Conservation (phyloP, 2,329 filamentous ascomycete genomes). For the Zymoseptoria passerinii region DNA sequence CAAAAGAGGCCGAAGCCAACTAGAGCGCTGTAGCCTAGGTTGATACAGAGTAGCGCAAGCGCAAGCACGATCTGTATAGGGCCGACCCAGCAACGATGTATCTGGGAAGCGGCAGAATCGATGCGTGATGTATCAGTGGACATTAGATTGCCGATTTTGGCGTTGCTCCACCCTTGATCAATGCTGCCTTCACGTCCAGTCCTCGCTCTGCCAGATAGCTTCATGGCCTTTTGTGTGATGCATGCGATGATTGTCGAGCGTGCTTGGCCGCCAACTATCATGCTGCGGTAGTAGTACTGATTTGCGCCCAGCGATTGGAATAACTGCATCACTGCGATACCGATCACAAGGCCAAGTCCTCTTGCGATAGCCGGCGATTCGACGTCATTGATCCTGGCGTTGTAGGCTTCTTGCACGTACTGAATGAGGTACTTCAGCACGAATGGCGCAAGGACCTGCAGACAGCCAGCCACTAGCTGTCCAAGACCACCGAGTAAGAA, state of each 20-base stretch:
- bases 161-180: slow-evolving; percentile 1
- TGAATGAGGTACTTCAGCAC: neutral
- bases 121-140: slow-evolving; percentile 1
- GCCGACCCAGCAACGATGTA: neutral
- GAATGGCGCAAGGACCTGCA: neutral
- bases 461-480: neutral
- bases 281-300: neutral
- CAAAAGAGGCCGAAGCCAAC: neutral
- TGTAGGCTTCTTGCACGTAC: neutral
- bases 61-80: neutral
- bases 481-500: neutral
- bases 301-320: neutral
- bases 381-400: neutral
- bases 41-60: neutral
- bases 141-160: neutral
- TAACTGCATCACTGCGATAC: neutral
- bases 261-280: neutral
- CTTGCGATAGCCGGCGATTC: neutral
- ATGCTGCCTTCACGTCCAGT: slow-evolving; percentile 42
- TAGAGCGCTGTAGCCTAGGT: neutral
- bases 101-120: neutral
- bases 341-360: neutral
- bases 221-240: neutral
- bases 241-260: neutral
- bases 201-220: neutral